Evolutionary conservation across 1,139 yeast species (phyloP), one percentile per base, ranked within the genome.

Genomic region (Saccharomyces pastorianus): DNA sequence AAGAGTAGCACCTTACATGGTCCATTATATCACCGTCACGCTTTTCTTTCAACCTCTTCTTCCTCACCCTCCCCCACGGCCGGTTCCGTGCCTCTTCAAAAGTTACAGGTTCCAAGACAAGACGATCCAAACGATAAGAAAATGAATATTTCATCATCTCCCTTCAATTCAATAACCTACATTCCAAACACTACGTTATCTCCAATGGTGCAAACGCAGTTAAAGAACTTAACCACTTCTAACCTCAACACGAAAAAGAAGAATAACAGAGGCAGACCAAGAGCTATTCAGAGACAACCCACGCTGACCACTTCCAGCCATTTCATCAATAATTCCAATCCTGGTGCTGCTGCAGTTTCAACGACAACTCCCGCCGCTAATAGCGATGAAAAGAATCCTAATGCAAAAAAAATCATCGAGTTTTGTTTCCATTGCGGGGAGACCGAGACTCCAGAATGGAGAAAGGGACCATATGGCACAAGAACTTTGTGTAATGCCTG

Each of bases 391-490:
- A 51, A 52, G 46, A n/a, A 55, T 53, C 47, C 59, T 5, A 13
- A 6, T 13, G 38, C 31, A 8, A 20, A 34, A 20, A n/a, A 51
- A 50, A 52, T 52, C n/a, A 55, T 58, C 9, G 56, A 58, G 25
- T 55, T 58, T 9, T 80, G 84, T 57, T 65, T 66, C 46, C 83
- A 79, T 59, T 87, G 95, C 69, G 88, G 88, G 1, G 83, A 87
- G 20, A 78, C 82, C 6, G 85, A 83, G 53, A 86, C 95, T 0
- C 93, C 95, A 1, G 95, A 86, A 67, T 86, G 95, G 95, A 76
- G 95, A 64, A 73, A 88, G 53, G 95, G 95, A 0, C 95, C 93
- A 1, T 81, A 83, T 57, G 91, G 91, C 0, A 82, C 82, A 7
- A 74, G 88, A 56, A 83, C 90, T 0, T 72, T 86, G 54, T 86